Percentiles rank a stretch among this genome's conserved stretches.
phyloP scores from a whole-genome alignment of 257 asterid species.

The Buddleja alternifolia region DNA sequence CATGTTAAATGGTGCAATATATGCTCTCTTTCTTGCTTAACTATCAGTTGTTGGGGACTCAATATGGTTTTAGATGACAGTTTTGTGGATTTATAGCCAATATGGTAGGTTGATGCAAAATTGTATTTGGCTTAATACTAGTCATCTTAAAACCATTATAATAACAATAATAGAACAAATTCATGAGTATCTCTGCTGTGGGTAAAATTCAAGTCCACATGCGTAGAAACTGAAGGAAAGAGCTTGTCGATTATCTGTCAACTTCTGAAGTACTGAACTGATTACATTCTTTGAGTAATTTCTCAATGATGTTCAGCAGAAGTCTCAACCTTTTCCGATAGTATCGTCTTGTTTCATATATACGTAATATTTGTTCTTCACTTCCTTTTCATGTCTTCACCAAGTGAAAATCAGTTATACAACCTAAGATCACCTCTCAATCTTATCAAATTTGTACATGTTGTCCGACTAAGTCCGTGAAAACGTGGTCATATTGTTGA shows the following conservation, averaged over 20 bases:
- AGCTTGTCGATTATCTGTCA: conserved; percentile 4
- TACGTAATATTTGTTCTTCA: background rate
- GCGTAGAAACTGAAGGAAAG: background rate
- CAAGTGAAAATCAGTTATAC: background rate
- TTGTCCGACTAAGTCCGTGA: too few relatives aligned
- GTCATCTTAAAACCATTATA: background rate
- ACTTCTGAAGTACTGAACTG: background rate
- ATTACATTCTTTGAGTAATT: background rate
- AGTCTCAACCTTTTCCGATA: background rate
- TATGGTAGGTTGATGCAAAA: background rate
- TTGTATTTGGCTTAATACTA: background rate
- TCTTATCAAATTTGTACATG: background rate
- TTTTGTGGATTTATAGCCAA: conserved; percentile 7
- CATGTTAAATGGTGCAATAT: background rate
- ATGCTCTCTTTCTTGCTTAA: conserved; percentile 7
- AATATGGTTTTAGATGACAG: background rate
- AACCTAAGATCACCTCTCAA: background rate
- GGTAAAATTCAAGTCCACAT: too few relatives aligned
- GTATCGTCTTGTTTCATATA: background rate
- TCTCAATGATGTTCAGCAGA: background rate
- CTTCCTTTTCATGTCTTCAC: background rate
- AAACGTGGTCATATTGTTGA: background rate
- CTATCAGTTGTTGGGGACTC: background rate
- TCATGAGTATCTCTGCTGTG: background rate
- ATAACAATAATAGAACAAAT: background rate